Percentiles rank a stretch among this genome's conserved stretches.
Conservation (phyloP, 805 yeast genomes). For the Suhomyces vadensis region DNA sequence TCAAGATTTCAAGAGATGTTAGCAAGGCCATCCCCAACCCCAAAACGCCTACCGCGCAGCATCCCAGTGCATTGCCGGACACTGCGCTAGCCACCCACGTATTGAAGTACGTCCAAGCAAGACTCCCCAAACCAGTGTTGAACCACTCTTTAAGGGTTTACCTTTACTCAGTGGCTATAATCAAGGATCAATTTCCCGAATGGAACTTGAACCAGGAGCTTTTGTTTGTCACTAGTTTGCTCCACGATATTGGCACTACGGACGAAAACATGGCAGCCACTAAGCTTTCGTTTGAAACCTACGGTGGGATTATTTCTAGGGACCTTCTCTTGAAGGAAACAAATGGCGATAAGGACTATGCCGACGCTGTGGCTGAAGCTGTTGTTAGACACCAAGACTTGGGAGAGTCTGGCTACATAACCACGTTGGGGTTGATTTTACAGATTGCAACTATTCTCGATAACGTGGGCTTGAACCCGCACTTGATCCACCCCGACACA, state of each 20-base stretch:
- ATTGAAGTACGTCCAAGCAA: slow-evolving; percentile 22
- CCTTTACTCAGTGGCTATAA: slow-evolving; percentile 29
- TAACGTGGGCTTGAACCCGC: slow-evolving; percentile 30
- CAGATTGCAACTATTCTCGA: slow-evolving; percentile 36
- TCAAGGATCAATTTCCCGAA: slow-evolving; percentile 32
- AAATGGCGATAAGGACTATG: slow-evolving; percentile 24
- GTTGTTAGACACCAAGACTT: slow-evolving; percentile 37
- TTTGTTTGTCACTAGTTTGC: slow-evolving; percentile 29
- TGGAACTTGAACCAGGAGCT: slow-evolving; percentile 33
- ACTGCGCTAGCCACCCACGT: slow-evolving; percentile 18
- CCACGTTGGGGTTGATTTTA: slow-evolving; percentile 32
- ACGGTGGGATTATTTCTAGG: slow-evolving; percentile 31
- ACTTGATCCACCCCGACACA: slow-evolving; percentile 29
- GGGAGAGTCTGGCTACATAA: slow-evolving; percentile 33
- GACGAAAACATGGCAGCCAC: slow-evolving; percentile 32
- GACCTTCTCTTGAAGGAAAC: slow-evolving; percentile 26
- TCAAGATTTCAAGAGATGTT: slow-evolving; percentile 29
- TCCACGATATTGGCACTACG: slow-evolving; percentile 39
- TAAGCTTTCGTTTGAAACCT: slow-evolving; percentile 35
- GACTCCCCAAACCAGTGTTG: slow-evolving; percentile 25
- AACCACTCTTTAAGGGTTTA: slow-evolving; percentile 34
- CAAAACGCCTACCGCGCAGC: slow-evolving; percentile 25
- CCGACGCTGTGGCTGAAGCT: slow-evolving; percentile 38
- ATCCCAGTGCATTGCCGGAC: slow-evolving; percentile 19
- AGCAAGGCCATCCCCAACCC: slow-evolving; percentile 25